Conservation (phyloP, 1,139 yeast genomes). For the Sugiyamaella xylanicola region DNA sequence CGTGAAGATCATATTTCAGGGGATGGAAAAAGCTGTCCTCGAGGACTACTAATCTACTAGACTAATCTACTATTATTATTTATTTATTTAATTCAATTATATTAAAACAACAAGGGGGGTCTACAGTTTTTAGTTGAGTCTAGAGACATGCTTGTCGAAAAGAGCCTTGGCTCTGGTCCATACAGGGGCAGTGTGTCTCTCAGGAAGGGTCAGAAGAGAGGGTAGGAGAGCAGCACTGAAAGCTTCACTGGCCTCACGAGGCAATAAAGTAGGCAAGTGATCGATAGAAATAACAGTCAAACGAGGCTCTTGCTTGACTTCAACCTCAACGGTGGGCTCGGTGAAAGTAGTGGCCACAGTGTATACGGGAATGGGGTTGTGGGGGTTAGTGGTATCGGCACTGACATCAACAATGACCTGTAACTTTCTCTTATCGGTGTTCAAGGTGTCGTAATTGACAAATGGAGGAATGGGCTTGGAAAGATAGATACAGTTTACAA, state of each 20-base stretch:
- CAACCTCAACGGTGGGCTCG: conserved; percentile 85
- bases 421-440: conserved; percentile 66
- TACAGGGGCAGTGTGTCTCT: conserved; percentile 79
- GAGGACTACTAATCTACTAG: too few relatives aligned
- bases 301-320: conserved; percentile 69
- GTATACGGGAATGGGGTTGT: conserved; percentile 95
- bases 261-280: conserved; percentile 91
- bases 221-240: conserved; percentile 87
- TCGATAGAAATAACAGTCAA: conserved; percentile 94
- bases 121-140: conserved; percentile 28
- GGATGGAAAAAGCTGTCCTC: too few relatives aligned
- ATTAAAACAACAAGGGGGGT: neutral
- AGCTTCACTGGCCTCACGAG: conserved; percentile 95
- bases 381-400: conserved; percentile 98
- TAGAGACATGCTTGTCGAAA: conserved; percentile 73
- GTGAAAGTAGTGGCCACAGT: conserved; percentile 84
- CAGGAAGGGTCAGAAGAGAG: conserved; percentile 77
- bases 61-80: too few relatives aligned
- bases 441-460: conserved; percentile 67
- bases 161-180: conserved; percentile 88
- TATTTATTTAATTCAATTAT: neutral
- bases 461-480: conserved; percentile 94
- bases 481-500: conserved; percentile 92
- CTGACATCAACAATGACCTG: conserved; percentile 95
- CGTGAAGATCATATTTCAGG: too few relatives aligned